A percentile compares a stretch with the other conserved stretches of the same genome.
phyloP scores from a whole-genome alignment of 2,329 filamentous ascomycete species.

The Penicillium concentricum region DNA sequence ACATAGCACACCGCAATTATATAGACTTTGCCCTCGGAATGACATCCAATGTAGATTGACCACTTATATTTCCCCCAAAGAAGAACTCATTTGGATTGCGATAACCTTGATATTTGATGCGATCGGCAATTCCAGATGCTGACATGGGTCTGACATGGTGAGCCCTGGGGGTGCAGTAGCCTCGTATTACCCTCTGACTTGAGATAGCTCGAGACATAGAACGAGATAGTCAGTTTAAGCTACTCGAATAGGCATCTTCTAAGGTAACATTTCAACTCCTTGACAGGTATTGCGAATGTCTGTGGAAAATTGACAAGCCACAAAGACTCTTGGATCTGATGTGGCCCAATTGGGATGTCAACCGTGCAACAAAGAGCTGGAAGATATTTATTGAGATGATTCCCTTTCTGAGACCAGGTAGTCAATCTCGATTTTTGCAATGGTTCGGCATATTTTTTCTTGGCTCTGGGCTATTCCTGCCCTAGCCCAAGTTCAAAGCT shows the following conservation, averaged over 20 bases:
- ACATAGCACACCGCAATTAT: too few species aligned
- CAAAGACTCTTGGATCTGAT: background rate
- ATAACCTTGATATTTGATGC: background rate
- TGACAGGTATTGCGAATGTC: background rate
- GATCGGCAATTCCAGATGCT: background rate
- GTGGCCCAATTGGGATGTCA: background rate
- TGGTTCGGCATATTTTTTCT: background rate
- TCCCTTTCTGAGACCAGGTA: background rate
- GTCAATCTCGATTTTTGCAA: background rate
- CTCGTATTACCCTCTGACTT: background rate
- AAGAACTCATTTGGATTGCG: too few species aligned
- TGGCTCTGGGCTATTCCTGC: slow-evolving; percentile 9
- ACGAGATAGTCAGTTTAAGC: background rate
- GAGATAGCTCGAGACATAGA: background rate
- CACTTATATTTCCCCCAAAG: background rate
- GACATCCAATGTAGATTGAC: background rate
- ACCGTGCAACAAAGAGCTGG: slow-evolving; percentile 2
- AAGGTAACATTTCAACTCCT: background rate
- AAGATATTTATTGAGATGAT: slow-evolving; percentile 3
- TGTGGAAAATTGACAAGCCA: background rate
- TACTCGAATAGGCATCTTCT: background rate
- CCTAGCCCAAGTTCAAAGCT: slow-evolving; percentile 16
- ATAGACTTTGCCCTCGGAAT: background rate
- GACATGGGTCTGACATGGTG: background rate
- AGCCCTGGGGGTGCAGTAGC: slow-evolving; percentile 1